Evolutionary conservation across 1,284 basidiomycete species (phyloP), one percentile per base, ranked within the genome.

Genomic region (Trametes hirsuta): DNA sequence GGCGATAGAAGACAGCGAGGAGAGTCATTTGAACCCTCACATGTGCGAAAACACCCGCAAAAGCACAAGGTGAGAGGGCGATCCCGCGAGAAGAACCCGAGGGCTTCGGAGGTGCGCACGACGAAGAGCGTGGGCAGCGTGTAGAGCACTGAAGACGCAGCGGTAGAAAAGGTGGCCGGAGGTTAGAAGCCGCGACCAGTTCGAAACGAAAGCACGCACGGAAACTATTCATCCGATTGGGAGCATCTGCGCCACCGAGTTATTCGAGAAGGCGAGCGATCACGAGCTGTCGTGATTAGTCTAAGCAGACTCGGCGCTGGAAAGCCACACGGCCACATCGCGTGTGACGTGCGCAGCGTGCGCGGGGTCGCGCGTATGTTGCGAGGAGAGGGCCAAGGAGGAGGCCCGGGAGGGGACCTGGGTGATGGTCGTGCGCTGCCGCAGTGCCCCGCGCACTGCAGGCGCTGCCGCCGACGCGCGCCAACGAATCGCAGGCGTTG

Each of bases 231-330:
- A 58, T 18, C 36, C 56, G 48, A 37, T 25, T n/a, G 35, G 15
- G 42, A 44, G 56, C 56, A 50, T 45, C 45, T 34, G 49, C 49
- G 56, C 56, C 56, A 58, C 56, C 45, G 44, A 35, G 36, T 36
- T 25, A 9, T 58, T 58, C 56, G 56, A 58, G 58, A 59, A 54
- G 21, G 41, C 22, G 24, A 45, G 58, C 58, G 58, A 59, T 59
- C 58, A 59, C 41, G 53, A 44, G 35, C 47, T 53, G 58, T 42
- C 52, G 58, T 54, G 58, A 59, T 59, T 59, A 59, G 58, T 59
- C 40, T 53, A 57, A 57, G 51, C 34, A 51, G 48, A 40, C 56
- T 51, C 39, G 30, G 36, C 40, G 49, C 37, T 30, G 21, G 56
- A 52, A 47, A 22, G 49, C 49, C 49, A 58, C 49, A 45, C 49